These are phyloP conservation scores for Pestalotiopsis sp. DNA, from an alignment of 2,329 filamentous ascomycete genomes.

Conservation along the genomic window DNA sequence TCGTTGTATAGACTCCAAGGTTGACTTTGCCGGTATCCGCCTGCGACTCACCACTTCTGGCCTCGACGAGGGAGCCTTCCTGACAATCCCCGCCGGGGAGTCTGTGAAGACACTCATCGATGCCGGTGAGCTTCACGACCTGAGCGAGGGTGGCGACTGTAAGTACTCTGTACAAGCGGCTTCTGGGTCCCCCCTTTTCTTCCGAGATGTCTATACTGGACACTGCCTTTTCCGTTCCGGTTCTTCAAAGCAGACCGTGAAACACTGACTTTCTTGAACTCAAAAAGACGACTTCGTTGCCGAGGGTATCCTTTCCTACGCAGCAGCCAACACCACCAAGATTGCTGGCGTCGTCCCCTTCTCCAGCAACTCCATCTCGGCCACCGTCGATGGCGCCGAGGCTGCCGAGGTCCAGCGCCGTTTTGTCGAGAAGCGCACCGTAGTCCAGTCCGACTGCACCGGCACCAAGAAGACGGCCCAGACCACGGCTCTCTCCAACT, in stretches of 20 bases:
- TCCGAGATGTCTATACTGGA: too few species aligned
- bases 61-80: constrained; percentile 52
- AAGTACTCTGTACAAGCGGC: background rate
- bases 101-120: constrained; percentile 57
- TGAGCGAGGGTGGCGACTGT: constrained; percentile 51
- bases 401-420: constrained; percentile 53
- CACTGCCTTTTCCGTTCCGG: too few species aligned
- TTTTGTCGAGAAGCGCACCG: constrained; percentile 54
- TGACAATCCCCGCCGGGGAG: constrained; percentile 49
- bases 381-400: constrained; percentile 57
- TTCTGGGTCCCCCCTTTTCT: too few species aligned
- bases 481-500: constrained; percentile 54
- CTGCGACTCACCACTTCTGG: constrained; percentile 47
- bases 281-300: constrained; percentile 51
- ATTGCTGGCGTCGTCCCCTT: constrained; percentile 59
- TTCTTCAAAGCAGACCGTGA: too few species aligned
- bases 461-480: constrained; percentile 47
- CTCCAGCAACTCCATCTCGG: constrained; percentile 59
- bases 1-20: constrained; percentile 38
- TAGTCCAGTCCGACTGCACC: constrained; percentile 56
- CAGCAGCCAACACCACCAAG: constrained; percentile 51
- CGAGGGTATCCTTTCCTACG: constrained; percentile 58
- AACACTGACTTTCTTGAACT: background rate
- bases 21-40: constrained; percentile 57
- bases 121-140: constrained; percentile 57